A percentile compares a stretch with the other conserved stretches of the same genome.
These are phyloP conservation scores for Thamnidium elegans DNA, from an alignment of 192 early-diverging fungal genomes.

Conservation along the genomic window DNA sequence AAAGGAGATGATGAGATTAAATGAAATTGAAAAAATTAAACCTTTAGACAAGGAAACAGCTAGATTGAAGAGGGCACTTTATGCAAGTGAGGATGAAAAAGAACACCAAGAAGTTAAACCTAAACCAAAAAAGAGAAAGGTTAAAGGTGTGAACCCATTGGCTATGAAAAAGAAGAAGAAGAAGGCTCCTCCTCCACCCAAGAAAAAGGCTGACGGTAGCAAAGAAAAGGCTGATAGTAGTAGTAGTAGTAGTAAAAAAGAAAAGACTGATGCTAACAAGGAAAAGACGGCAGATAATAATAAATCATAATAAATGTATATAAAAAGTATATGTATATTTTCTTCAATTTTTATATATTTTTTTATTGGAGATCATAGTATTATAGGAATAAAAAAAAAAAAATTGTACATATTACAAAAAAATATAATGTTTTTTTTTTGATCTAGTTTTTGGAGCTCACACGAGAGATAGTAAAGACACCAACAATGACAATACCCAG, in stretches of 20 bases:
- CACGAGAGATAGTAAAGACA: slow-evolving; percentile 38
- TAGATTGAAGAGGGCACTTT: slow-evolving; percentile 51
- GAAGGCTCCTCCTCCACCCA: slow-evolving; percentile 11
- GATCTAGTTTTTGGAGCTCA: neutral
- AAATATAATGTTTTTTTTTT: too few relatives aligned
- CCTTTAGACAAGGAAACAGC: slow-evolving; percentile 45
- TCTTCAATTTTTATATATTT: too few relatives aligned
- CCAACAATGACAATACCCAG: slow-evolving; percentile 42
- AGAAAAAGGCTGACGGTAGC: slow-evolving; percentile 2
- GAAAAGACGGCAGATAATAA: slow-evolving; percentile 2
- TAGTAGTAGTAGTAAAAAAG: neutral
- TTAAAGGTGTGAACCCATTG: slow-evolving; percentile 82
- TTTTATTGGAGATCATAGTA: too few relatives aligned
- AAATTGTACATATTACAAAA: too few relatives aligned
- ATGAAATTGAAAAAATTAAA: slow-evolving; percentile 41
- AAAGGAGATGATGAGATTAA: slow-evolving; percentile 41
- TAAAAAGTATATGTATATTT: neutral
- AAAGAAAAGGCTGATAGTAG: neutral
- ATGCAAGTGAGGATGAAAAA: slow-evolving; percentile 42
- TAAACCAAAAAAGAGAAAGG: slow-evolving; percentile 48
- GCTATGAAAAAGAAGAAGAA: slow-evolving; percentile 77
- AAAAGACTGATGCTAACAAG: slow-evolving; percentile 3
- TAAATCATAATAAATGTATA: neutral
- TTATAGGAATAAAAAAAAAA: too few relatives aligned
- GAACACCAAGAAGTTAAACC: slow-evolving; percentile 37